Evolutionary conservation across 2,329 filamentous ascomycete species (phyloP), one percentile per base, ranked within the genome.

Genomic region (Xenoacremonium recifei): DNA sequence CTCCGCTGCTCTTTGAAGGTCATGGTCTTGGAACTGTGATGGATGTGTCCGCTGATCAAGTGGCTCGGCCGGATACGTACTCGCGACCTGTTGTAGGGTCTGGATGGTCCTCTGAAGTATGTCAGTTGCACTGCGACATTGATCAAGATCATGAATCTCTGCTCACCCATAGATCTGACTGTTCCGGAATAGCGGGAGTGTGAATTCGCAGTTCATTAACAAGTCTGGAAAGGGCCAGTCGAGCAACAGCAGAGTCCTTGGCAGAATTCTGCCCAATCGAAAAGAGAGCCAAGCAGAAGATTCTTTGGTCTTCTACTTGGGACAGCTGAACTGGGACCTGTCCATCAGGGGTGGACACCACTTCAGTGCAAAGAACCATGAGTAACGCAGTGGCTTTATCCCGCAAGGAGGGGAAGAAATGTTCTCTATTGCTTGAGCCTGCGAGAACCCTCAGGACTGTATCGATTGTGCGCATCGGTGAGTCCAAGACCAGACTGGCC

Each of bases 111-210:
- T 59, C 64, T 67, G 34, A 9, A 5, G 4, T 17, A 15, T 16
- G 39, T 65, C 36, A 65, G 57, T 15, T 19, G 21, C 29, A 3
- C 6, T 21, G n/a, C 15, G 17, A 37, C 15, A 21, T n/a, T 4
- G n/a, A 5, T 15, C 16, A 15, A 11, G 10, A 15, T 5, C 21
- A 17, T 31, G n/a, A 12, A 29, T 12, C 4, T 18, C 17, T 25
- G n/a, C 64, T 49, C 61, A 75, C 72, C 65, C 64, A 67, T 37
- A 73, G 47, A 47, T 76, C 72, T 4, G 62, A 67, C 19, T 59
- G 59, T 25, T 63, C 58, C 10, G 57, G 53, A 16, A 67, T 46
- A 2, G 51, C 46, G 1, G 61, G 55, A 39, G 61, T 58, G 6
- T 69, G 47, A 16, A 68, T 56, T n/a, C 67, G 59, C 20, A 72